Percentiles rank a stretch among this genome's conserved stretches.
phyloP scores from a whole-genome alignment of 108 stramenopile species.

The Bacterosira constricta region DNA sequence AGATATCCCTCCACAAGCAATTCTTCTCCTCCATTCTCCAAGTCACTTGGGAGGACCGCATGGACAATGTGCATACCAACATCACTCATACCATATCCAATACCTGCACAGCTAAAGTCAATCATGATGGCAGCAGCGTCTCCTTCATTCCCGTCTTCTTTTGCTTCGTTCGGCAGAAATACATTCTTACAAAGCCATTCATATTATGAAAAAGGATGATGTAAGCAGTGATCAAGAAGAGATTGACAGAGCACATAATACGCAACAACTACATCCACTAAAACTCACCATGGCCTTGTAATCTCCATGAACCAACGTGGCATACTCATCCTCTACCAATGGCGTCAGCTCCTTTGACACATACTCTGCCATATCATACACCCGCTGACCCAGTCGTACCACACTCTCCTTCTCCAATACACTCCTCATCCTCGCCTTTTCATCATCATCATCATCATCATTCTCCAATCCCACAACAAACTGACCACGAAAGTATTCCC shows the following conservation, averaged over 20 bases:
- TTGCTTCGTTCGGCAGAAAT: background rate
- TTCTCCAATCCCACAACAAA: slow-evolving; percentile 20
- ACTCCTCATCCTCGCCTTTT: slow-evolving; percentile 17
- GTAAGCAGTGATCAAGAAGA: too few species aligned
- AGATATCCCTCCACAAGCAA: slow-evolving; percentile 63
- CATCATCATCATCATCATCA: slow-evolving; percentile 15
- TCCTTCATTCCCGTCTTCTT: background rate
- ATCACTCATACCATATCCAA: slow-evolving; percentile 72
- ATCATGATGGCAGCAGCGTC: slow-evolving; percentile 54
- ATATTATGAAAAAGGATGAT: too few species aligned
- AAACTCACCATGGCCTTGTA: slow-evolving; percentile 69
- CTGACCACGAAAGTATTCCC: slow-evolving; percentile 57
- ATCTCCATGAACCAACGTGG: slow-evolving; percentile 78
- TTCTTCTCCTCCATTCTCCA: slow-evolving; percentile 65
- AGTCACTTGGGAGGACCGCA: slow-evolving; percentile 54
- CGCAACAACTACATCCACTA: too few species aligned
- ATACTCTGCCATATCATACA: slow-evolving; percentile 60
- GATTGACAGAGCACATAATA: too few species aligned
- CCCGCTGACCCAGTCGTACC: slow-evolving; percentile 54
- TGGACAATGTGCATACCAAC: slow-evolving; percentile 66
- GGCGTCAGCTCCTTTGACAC: slow-evolving; percentile 69
- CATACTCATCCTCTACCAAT: slow-evolving; percentile 54
- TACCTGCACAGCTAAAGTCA: slow-evolving; percentile 79
- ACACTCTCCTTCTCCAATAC: slow-evolving; percentile 28
- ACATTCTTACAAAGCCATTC: too few species aligned